Evolutionary conservation across 169 alveolate genomes (phyloP).

Genomic region (Plasmodium chabaudi): DNA sequence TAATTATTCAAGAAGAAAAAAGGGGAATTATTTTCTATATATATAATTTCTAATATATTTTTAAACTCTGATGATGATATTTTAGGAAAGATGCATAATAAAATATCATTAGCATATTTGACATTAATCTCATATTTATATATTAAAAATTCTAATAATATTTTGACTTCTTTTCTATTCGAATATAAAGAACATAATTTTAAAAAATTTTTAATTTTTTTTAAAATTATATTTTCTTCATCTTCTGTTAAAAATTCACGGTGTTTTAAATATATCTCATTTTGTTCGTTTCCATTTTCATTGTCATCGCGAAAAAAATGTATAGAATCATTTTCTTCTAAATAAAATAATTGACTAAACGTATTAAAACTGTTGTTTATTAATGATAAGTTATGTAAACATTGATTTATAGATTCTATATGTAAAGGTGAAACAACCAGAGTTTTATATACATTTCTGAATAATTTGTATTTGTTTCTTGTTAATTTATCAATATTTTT

Average conservation of each 20-base stretch:
- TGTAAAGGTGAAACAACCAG: constrained; percentile 41
- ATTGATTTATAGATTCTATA: constrained; percentile 30
- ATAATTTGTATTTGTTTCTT: constrained; percentile 51
- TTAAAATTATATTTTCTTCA: constrained; percentile 38
- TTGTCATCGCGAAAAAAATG: not conserved
- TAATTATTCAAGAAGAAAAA: constrained; percentile 50
- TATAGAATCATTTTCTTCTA: constrained; percentile 31
- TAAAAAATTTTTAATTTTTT: constrained; percentile 51
- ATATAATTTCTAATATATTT: constrained; percentile 58
- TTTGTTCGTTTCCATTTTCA: constrained; percentile 10
- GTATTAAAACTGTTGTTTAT: constrained; percentile 40
- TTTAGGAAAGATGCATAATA: constrained; percentile 42
- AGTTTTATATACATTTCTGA: constrained; percentile 36
- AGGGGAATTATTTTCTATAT: constrained; percentile 48
- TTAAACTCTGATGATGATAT: constrained; percentile 16
- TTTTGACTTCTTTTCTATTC: constrained; percentile 54
- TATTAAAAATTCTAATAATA: constrained; percentile 50
- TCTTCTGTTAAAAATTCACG: constrained; percentile 67
- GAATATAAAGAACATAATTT: constrained; percentile 55
- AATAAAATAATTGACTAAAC: constrained; percentile 29
- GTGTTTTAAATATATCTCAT: constrained; percentile 47
- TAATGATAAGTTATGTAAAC: constrained; percentile 22
- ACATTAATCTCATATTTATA: constrained; percentile 73
- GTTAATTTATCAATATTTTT: constrained; percentile 36
- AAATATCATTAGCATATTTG: constrained; percentile 54